Evolutionary conservation across 2,329 filamentous ascomycete species (phyloP), one percentile per base, ranked within the genome.

Genomic region (Akanthomyces lecanii): DNA sequence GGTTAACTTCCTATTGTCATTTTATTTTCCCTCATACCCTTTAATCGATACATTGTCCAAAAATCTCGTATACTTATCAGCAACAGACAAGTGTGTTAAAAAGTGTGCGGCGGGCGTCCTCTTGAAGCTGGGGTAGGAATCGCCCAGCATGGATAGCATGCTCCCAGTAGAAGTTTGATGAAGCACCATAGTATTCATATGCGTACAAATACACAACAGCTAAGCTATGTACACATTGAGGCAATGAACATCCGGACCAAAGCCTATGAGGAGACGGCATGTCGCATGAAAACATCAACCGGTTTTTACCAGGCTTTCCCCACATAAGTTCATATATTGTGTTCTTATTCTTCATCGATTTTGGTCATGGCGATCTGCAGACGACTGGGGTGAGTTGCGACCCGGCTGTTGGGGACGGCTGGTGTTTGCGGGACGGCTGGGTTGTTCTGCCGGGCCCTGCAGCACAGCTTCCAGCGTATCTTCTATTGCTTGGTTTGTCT

Each of bases 401-500:
- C 40, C 10, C 5, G 44, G 18, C 16, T 62, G 21, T 56, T 45
- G 28, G 12, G 50, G 58, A 55, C 44, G 66, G 56, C 30, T 28
- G 12, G 25, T 36, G n/a, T 53, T 45, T n/a, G 61, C 28, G 33
- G 61, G 54, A 2, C 54, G 61, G 14, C 38, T 33, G 11, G 40
- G 54, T 25, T 63, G 61, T 18, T 36, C 61, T 2, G 47, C 47
- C 2, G 36, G 38, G 21, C 54, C 47, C 23, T 74, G 72, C 52
- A 72, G 58, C 47, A 73, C 71, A 3, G 71, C 67, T 25, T 71
- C 73, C 51, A 75, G 64, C 40, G 68, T 73, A 53, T 67, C 74
- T 65, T 76, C 75, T 25, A 77, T 65, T 14, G 70, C 71, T 52
- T 74, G 69, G 28, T 71, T 71, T 30, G 74, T 76, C 68, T 73